Evolutionary conservation across 129 eudicot genomes (phyloP), one percentile per base, ranked within the genome.

Genomic region (Rutidosis leptorrhynchoides): DNA sequence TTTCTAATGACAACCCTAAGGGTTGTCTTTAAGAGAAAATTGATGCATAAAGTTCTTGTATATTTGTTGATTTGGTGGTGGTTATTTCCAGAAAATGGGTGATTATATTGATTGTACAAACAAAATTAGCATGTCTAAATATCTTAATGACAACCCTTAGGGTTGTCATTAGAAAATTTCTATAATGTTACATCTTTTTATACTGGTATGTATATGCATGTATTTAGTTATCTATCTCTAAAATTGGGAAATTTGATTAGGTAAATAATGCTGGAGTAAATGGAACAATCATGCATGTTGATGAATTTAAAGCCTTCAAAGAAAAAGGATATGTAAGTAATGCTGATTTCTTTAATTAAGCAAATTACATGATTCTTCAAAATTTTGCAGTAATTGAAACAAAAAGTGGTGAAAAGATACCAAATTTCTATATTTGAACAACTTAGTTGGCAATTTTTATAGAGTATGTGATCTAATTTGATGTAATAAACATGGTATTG

Each of bases 201-300:
- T n/a, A n/a, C n/a, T n/a, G n/a, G n/a, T n/a, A n/a, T n/a, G n/a
- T n/a, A n/a, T n/a, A n/a, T 49, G 9, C 6, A 6, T 19, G 10
- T 19, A 7, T 49, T 24, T 49, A 49, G 21, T 1, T 17, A 49
- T 4, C 24, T 49, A n/a, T 49, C 55, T 49, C 55, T 49, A 49
- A 49, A 6, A 17, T 15, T 6, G 22, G 10, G 17, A 17, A n/a
- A n/a, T 49, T 49, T 46, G 54, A 5, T 17, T 46, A 49, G 55
- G 55, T 49, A 23, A 17, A 49, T 49, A 49, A 49, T 17, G 24
- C 55, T 45, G 52, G 52, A 49, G 55, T 49, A n/a, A 49, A 49
- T 49, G 55, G 55, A 49, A 49, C 55, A 49, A 49, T 17, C 24
- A 17, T 49, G 22, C 55, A 49, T 6, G 21, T 17, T 49, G 24